phyloP scores from a whole-genome alignment of 2,329 filamentous ascomycete genomes.

The Cladophialophora bantiana region DNA sequence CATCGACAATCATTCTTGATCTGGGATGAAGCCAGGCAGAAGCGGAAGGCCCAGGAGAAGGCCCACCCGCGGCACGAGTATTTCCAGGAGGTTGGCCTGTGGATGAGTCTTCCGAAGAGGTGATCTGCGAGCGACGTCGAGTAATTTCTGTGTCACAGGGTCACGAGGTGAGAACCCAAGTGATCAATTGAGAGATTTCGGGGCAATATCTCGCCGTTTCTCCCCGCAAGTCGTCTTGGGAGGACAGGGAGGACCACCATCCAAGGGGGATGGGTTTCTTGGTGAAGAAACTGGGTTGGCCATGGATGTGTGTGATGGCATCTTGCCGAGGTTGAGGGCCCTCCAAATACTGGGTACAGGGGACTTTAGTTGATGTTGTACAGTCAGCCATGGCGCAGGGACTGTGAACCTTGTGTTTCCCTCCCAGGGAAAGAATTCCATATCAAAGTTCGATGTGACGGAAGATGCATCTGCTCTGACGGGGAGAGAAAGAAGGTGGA shows the following conservation, averaged over 20 bases:
- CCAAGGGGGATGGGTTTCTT: constrained; percentile 1
- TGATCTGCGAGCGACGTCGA: constrained; percentile 6
- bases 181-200: constrained; percentile 19
- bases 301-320: not conserved
- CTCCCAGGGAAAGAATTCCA: not conserved
- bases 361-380: not conserved
- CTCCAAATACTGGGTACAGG: too few relatives aligned
- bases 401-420: not conserved
- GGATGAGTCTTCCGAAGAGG: constrained; percentile 16
- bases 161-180: constrained; percentile 12
- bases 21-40: constrained; percentile 29
- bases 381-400: not conserved
- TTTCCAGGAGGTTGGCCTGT: constrained; percentile 21
- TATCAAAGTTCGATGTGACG: not conserved
- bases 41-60: constrained; percentile 27
- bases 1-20: constrained; percentile 17
- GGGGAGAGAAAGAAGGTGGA: not conserved
- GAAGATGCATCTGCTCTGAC: not conserved
- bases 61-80: constrained; percentile 31
- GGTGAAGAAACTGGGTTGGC: not conserved
- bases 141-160: not conserved
- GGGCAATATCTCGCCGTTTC: constrained; percentile 5
- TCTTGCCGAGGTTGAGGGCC: not conserved
- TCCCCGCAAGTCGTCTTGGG: constrained; percentile 4
- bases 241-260: not conserved